Evolutionary conservation across 257 asterid species (phyloP).

Genomic region (Salvia splendens): DNA sequence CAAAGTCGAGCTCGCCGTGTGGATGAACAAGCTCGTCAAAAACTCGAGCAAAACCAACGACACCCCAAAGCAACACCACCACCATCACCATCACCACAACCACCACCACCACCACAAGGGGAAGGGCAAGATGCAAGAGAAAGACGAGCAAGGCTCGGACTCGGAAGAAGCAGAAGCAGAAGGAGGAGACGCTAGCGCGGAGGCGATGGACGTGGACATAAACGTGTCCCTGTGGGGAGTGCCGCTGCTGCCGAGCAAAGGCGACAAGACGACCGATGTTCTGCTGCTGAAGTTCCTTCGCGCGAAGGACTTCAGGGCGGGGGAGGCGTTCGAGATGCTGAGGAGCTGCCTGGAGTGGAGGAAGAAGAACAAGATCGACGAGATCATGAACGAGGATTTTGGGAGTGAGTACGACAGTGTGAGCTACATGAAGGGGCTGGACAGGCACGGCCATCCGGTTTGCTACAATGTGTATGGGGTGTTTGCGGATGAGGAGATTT

Average conservation of each 20-base stretch:
- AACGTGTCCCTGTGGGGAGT: slow-evolving; percentile 54
- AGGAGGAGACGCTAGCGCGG: too few relatives aligned
- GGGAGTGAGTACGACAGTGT: slow-evolving; percentile 43
- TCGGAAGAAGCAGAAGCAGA: too few relatives aligned
- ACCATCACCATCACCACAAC: too few relatives aligned
- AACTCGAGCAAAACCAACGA: too few relatives aligned
- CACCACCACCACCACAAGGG: too few relatives aligned
- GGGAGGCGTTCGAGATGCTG: slow-evolving; percentile 58
- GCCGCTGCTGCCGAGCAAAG: slow-evolving; percentile 62
- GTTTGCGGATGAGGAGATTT: slow-evolving; percentile 46
- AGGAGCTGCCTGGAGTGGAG: slow-evolving; percentile 55
- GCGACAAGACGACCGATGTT: slow-evolving; percentile 42
- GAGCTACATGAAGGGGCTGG: slow-evolving; percentile 49
- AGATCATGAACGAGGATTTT: slow-evolving; percentile 50
- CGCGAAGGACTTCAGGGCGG: slow-evolving; percentile 53
- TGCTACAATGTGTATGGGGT: slow-evolving; percentile 67
- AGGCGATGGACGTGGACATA: background rate
- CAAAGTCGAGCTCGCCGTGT: slow-evolving; percentile 46
- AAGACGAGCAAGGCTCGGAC: too few relatives aligned
- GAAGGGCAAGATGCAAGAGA: too few relatives aligned
- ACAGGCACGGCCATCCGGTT: slow-evolving; percentile 56
- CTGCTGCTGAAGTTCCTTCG: slow-evolving; percentile 52
- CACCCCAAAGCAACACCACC: too few relatives aligned
- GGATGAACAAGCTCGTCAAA: slow-evolving; percentile 11
- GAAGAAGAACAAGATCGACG: slow-evolving; percentile 43